These are phyloP conservation scores for Plantago coronopus DNA, from an alignment of 305 asterid species.

Conservation along the genomic window DNA sequence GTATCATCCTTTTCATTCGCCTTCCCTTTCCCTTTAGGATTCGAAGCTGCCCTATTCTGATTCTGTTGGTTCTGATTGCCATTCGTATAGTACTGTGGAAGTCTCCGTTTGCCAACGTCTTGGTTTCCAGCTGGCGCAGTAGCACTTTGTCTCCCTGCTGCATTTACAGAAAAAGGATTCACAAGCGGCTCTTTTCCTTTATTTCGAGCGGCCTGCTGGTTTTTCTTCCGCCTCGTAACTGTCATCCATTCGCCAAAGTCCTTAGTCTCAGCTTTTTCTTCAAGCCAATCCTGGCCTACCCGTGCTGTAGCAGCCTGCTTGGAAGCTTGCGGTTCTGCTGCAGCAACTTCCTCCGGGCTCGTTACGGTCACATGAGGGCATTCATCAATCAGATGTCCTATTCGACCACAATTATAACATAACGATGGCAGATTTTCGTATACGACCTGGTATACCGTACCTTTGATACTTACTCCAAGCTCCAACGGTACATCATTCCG, in stretches of 20 bases:
- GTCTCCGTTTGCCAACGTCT: no score
- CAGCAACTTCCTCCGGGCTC: neutral
- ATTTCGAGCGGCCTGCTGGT: no score
- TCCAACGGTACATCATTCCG: neutral
- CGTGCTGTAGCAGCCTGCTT: neutral
- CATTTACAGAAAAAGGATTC: no score
- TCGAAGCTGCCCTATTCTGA: no score
- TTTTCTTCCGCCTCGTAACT: neutral
- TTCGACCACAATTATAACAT: neutral
- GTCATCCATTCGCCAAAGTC: neutral
- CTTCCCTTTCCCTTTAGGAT: no score
- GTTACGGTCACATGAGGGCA: neutral
- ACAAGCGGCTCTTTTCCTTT: no score
- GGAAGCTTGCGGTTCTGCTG: no score
- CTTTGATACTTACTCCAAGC: neutral
- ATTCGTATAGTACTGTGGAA: no score
- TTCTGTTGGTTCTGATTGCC: no score
- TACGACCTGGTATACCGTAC: neutral
- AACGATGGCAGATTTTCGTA: neutral
- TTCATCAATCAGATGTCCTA: neutral
- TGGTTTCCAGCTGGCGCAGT: no score
- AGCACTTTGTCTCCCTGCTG: no score
- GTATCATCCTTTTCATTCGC: no score
- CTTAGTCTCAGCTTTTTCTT: neutral
- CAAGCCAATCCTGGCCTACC: neutral